Conservation (phyloP, 140 eudicot genomes). For the Ambrosia hybrid region DNA sequence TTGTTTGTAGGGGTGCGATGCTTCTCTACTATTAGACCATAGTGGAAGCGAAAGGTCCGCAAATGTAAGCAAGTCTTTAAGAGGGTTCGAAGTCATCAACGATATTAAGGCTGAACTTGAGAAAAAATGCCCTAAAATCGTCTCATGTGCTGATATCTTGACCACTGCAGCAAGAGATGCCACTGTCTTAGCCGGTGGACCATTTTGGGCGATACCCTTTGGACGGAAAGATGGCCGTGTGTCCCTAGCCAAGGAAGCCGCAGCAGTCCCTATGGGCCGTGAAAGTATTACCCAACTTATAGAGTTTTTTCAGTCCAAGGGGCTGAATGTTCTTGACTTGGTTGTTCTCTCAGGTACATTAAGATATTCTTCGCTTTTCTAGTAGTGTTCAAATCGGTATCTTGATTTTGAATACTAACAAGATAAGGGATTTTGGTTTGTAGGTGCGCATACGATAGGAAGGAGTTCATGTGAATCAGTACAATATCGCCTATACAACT, state of each 20-base stretch:
- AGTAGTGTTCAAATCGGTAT: too few species aligned
- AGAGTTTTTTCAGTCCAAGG: conserved; percentile 76
- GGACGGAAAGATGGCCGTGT: conserved; percentile 80
- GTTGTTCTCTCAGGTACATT: conserved; percentile 78
- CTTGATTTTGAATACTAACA: not conserved
- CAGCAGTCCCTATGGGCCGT: conserved; percentile 64
- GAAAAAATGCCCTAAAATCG: conserved; percentile 70
- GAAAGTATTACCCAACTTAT: conserved; percentile 65
- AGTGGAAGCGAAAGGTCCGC: conserved; percentile 71
- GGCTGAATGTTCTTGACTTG: conserved; percentile 67
- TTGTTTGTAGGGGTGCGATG: conserved; percentile 70
- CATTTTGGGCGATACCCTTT: conserved; percentile 68
- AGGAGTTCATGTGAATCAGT: conserved; percentile 67
- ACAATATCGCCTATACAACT: conserved; percentile 64
- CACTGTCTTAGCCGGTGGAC: conserved; percentile 62
- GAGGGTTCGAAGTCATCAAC: conserved; percentile 81
- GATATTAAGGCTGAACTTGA: conserved; percentile 66
- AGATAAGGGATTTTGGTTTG: not conserved
- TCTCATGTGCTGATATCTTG: conserved; percentile 84
- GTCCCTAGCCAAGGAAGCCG: conserved; percentile 62
- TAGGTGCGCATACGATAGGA: conserved; percentile 90
- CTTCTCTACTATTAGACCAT: conserved; percentile 60
- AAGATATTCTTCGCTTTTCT: too few species aligned
- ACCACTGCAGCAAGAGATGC: conserved; percentile 81
- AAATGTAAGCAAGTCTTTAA: conserved; percentile 58